Evolutionary conservation across 2,329 filamentous ascomycete genomes (phyloP).

Genomic region (Stemphylium vesicarium): DNA sequence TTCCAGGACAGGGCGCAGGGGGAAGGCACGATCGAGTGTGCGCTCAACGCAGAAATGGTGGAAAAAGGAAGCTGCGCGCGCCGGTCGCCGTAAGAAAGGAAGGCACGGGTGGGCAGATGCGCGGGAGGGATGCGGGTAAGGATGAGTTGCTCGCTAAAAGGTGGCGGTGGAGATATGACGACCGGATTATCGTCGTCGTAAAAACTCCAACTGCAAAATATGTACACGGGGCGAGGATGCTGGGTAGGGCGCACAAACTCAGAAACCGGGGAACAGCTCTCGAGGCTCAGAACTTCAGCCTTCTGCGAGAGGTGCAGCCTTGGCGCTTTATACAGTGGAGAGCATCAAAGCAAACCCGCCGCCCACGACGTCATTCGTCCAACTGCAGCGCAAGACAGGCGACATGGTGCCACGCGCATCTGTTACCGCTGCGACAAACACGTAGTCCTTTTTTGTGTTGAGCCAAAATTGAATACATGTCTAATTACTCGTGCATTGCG

Average conservation of each 20-base stretch:
- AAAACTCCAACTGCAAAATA: slow-evolving; percentile 3
- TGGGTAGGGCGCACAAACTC: slow-evolving; percentile 13
- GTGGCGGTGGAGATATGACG: slow-evolving; percentile 39
- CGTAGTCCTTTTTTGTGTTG: neutral
- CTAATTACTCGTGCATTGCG: neutral
- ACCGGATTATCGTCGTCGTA: slow-evolving; percentile 13
- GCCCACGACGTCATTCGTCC: slow-evolving; percentile 23
- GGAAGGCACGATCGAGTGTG: slow-evolving; percentile 10
- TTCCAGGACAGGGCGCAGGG: neutral
- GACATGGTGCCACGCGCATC: neutral
- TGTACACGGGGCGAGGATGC: slow-evolving; percentile 1
- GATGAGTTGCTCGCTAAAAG: slow-evolving; percentile 44
- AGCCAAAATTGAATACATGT: neutral
- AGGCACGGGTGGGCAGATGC: slow-evolving; percentile 24
- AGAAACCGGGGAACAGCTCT: slow-evolving; percentile 6
- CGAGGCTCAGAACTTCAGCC: slow-evolving; percentile 8
- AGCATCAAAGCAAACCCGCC: slow-evolving; percentile 7
- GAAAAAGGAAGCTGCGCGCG: slow-evolving; percentile 26
- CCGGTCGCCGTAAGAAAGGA: slow-evolving; percentile 23
- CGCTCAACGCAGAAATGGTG: slow-evolving; percentile 11
- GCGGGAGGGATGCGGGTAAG: slow-evolving; percentile 13
- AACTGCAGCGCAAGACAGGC: neutral
- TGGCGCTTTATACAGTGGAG: slow-evolving; percentile 11
- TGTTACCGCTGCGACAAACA: neutral
- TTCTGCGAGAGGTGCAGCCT: slow-evolving; percentile 10